Evolutionary conservation across 2,329 filamentous ascomycete species (phyloP).

Genomic region (Periconia digitata): DNA sequence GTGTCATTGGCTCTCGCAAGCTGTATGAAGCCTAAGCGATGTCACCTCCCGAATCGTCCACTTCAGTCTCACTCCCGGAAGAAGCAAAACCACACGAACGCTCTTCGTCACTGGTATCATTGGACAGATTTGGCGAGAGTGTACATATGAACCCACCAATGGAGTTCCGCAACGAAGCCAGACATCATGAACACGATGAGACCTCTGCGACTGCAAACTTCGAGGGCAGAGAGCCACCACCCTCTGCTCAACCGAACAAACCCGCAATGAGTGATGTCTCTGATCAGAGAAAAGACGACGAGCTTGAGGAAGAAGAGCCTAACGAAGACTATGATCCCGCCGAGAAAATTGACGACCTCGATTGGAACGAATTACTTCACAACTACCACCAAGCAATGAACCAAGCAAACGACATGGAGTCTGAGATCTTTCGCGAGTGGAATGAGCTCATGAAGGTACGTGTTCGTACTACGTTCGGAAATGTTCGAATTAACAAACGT

Average conservation of each 20-base stretch:
- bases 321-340: conserved; percentile 30
- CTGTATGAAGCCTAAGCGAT: background rate
- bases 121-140: conserved; percentile 8
- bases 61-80: conserved; percentile 17
- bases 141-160: conserved; percentile 10
- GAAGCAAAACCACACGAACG: conserved; percentile 14
- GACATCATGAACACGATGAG: conserved; percentile 15
- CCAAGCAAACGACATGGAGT: conserved; percentile 65
- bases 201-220: conserved; percentile 16
- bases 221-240: conserved; percentile 28
- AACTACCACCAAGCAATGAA: conserved; percentile 68
- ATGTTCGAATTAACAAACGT: background rate
- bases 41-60: conserved; percentile 14
- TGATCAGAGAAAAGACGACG: conserved; percentile 8
- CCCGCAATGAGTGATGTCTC: conserved; percentile 4
- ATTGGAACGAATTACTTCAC: conserved; percentile 76
- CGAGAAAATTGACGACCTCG: conserved; percentile 56
- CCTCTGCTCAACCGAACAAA: conserved; percentile 23
- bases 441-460: conserved; percentile 48
- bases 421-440: conserved; percentile 67
- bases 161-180: background rate
- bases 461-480: background rate
- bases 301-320: conserved; percentile 8
- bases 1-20: conserved; percentile 20
- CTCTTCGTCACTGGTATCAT: background rate